Evolutionary conservation across 441 rosid species (phyloP), one percentile per base, ranked within the genome.

Genomic region (Daphne laureola): DNA sequence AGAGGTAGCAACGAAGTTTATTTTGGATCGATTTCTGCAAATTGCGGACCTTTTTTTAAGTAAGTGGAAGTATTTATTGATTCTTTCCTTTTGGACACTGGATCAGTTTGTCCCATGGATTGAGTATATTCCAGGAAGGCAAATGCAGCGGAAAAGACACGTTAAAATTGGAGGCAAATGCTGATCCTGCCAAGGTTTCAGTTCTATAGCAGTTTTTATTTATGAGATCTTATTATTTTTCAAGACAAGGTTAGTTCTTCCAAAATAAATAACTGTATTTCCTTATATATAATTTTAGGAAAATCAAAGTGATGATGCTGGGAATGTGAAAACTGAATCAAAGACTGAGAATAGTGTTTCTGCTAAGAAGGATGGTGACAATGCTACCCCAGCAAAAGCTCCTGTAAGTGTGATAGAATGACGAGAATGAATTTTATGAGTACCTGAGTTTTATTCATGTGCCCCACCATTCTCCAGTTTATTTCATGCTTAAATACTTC

Each of bases 61-160:
- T 6, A 16, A 6, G 43, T 27, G n/a, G 56, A 45, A 40, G 9
- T 31, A 31, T 31, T 7, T 31, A 31, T 31, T 31, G 38, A 31
- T 31, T 6, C 38, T 31, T 31, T 31, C 38, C 38, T 31, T 7
- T 31, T 31, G 38, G 43, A 6, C 14, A 52, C 36, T 73, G 61
- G 66, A 66, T 60, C 83, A 92, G 98, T 75, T 82, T 92, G 84
- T 86, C 95, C 66, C 94, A 88, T 67, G 98, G 98, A 64, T 60
- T 92, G 70, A 81, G 66, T 56, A 67, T 92, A 58, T 78, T 91
- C 80, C 91, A 86, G 73, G 94, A 86, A 54, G 94, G 88, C 44
- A 73, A 75, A 72, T 64, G 53, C 59, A 49, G 66, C 58, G 77
- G 73, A 61, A 81, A 78, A 64, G 82, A 70, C 47, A 80, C 81